Evolutionary conservation across 208 protist species (phyloP), one percentile per base, ranked within the genome.

Genomic region (Acanthamoeba sp.): DNA sequence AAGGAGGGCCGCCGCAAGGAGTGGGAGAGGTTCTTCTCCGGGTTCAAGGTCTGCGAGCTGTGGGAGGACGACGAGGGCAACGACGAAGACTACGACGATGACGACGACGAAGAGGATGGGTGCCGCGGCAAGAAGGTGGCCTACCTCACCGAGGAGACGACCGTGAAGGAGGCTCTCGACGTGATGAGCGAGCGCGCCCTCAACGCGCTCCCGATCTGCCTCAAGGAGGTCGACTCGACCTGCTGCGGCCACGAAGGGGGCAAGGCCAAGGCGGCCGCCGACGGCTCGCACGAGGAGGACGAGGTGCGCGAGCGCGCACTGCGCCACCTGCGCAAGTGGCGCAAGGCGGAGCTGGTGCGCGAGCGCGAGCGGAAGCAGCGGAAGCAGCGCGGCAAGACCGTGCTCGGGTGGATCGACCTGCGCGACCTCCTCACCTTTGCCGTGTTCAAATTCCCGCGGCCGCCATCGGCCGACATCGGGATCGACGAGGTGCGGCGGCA

Each of bases 11-110:
- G 78, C 9, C 78, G 78, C 40, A 87, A 87, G 78, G 78, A 87
- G 45, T 87, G 78, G 78, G 78, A 87, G 78, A 20, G 78, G 24
- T 87, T 87, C 78, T 87, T 87, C 78, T 87, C 78, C 76, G 78
- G 78, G 4, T 87, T 87, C 78, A 87, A 87, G 78, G 78, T 87
- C 29, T 87, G 45, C 16, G 78, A 87, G 78, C 78, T 87, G 27
- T 87, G 78, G 78, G 78, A 87, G 38, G 78, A 87, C 78, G 45
- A 87, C 1, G 78, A 87, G 24, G 78, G 42, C 7, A 45, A 87
- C 2, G 78, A 87, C 7, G 78, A 87, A 18, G 78, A 87, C 48
- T 36, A 84, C 22, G 73, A 82, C 24, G 69, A 80, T 7, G 29
- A 69, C 20, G 71, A 82, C 16, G 71, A 82, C 22, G 71, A 45